A percentile compares a stretch with the other conserved stretches of the same genome.
These are phyloP conservation scores for Gryganskiella cystojenkinii DNA, from an alignment of 192 early-diverging fungal species.

Conservation along the genomic window DNA sequence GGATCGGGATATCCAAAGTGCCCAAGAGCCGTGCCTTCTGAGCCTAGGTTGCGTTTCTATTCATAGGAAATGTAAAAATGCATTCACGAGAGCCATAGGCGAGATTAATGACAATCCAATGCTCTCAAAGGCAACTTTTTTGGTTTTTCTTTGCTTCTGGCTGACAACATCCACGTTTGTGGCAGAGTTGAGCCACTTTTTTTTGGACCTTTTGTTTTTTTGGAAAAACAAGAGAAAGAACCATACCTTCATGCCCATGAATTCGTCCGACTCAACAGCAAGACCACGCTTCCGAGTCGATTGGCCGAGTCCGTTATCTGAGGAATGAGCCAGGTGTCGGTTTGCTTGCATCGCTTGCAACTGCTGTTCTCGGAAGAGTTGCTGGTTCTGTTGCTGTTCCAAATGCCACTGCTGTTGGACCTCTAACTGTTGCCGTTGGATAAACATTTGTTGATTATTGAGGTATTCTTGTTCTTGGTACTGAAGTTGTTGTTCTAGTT, in stretches of 20 bases:
- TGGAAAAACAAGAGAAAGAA: background rate
- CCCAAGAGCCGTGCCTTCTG: constrained; percentile 22
- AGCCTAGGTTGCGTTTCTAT: constrained; percentile 50
- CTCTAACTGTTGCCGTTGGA: constrained; percentile 26
- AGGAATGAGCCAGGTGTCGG: constrained; percentile 11
- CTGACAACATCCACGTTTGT: constrained; percentile 8
- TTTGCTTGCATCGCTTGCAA: background rate
- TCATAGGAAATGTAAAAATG: background rate
- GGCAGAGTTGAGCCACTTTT: constrained; percentile 7
- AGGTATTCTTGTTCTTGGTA: constrained; percentile 6
- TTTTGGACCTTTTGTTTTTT: background rate
- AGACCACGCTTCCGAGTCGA: constrained; percentile 35
- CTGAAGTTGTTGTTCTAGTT: constrained; percentile 1
- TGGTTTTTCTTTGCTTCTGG: background rate
- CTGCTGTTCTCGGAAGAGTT: constrained; percentile 19
- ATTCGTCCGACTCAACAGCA: constrained; percentile 32
- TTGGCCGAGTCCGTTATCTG: background rate
- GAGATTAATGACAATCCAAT: background rate
- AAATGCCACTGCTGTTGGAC: constrained; percentile 26
- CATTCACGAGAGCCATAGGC: background rate
- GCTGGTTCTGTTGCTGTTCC: constrained; percentile 32
- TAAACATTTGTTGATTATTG: constrained; percentile 7
- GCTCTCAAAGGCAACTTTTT: no score
- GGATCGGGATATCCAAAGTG: constrained; percentile 18
- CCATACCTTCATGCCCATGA: constrained; percentile 26